phyloP scores from a whole-genome alignment of 1,139 yeast species.

The Pneumocystis wakefieldiae region DNA sequence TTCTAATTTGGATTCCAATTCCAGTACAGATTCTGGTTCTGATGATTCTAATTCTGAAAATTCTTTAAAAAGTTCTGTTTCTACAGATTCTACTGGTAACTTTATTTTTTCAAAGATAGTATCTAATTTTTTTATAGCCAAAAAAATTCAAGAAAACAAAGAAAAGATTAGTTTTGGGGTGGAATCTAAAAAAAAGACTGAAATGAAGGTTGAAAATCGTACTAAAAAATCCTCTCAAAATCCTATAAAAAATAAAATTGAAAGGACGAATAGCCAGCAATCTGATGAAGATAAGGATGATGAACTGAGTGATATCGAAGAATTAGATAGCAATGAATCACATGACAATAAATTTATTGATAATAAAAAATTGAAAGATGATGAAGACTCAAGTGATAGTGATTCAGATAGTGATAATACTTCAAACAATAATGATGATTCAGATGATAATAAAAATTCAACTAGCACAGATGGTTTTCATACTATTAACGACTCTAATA shows the following conservation, averaged over 20 bases:
- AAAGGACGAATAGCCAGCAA: not conserved
- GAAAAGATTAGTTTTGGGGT: not conserved
- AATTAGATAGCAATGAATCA: not conserved
- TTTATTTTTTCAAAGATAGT: not conserved
- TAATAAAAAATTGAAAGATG: not conserved
- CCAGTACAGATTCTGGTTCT: slow-evolving; percentile 9
- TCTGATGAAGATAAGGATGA: not conserved
- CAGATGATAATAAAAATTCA: not conserved
- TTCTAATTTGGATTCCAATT: slow-evolving; percentile 8
- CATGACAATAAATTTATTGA: not conserved
- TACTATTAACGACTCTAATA: not conserved
- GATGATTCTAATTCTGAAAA: slow-evolving; percentile 22
- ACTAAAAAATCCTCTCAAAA: not conserved
- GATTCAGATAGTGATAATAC: not conserved
- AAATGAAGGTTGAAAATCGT: not conserved
- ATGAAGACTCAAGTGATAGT: not conserved
- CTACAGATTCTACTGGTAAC: slow-evolving; percentile 7
- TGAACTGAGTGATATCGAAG: not conserved
- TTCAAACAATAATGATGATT: not conserved
- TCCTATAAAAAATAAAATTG: not conserved
- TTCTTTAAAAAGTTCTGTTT: slow-evolving; percentile 11
- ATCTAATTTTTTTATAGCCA: slow-evolving; percentile 8
- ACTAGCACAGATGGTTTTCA: not conserved
- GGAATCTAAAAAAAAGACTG: not conserved
- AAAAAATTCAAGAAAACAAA: not conserved